Evolutionary conservation across 257 asterid genomes (phyloP).

Genomic region (Jacaranda copaia): DNA sequence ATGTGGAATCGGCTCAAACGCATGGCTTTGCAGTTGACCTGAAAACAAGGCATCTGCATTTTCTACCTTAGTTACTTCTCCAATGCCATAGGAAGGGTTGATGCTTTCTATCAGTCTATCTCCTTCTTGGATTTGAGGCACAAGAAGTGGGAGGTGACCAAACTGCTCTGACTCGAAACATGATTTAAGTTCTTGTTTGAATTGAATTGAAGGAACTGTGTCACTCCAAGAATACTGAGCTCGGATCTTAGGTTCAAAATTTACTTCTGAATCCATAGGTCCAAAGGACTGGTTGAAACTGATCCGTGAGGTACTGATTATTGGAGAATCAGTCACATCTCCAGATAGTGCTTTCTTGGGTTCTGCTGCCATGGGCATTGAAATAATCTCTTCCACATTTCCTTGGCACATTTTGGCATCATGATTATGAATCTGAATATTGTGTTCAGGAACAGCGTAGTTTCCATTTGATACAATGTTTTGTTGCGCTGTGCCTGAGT

Average conservation of each 20-base stretch:
- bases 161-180: constrained; percentile 32
- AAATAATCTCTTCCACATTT: constrained; percentile 36
- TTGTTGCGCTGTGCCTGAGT: constrained; percentile 25
- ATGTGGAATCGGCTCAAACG: constrained; percentile 36
- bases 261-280: constrained; percentile 39
- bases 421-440: constrained; percentile 36
- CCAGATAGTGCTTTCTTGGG: constrained; percentile 31
- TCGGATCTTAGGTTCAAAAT: constrained; percentile 35
- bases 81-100: constrained; percentile 35
- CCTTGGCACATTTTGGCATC: constrained; percentile 42
- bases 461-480: constrained; percentile 30
- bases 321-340: constrained; percentile 44
- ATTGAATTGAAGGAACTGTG: constrained; percentile 40
- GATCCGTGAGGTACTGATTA: constrained; percentile 39
- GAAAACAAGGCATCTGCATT: constrained; percentile 38
- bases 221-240: constrained; percentile 43
- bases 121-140: constrained; percentile 26
- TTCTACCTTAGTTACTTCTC: constrained; percentile 34
- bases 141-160: constrained; percentile 41
- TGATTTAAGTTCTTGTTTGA: constrained; percentile 40
- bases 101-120: background rate
- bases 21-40: constrained; percentile 32
- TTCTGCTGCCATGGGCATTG: constrained; percentile 30
- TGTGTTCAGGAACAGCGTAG: constrained; percentile 10
- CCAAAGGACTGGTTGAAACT: constrained; percentile 38